A percentile compares a stretch with the other conserved stretches of the same genome.
These are phyloP conservation scores for Backusella psychrophila DNA, from an alignment of 192 early-diverging fungal genomes.

Conservation along the genomic window DNA sequence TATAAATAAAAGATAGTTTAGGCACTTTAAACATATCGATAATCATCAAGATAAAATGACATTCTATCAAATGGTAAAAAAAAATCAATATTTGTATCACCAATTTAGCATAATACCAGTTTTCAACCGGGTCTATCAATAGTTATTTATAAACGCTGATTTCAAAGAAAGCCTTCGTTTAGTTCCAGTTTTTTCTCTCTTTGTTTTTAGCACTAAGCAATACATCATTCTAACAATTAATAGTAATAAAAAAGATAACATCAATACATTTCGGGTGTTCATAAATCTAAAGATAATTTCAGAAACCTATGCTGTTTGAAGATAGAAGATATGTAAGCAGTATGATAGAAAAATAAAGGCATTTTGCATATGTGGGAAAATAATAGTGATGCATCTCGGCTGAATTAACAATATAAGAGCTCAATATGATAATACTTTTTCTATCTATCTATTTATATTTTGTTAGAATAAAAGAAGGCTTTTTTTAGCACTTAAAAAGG, in stretches of 20 bases:
- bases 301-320: not conserved
- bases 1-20: not conserved
- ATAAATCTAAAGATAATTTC: not conserved
- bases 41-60: not conserved
- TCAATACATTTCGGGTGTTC: not conserved
- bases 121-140: not conserved
- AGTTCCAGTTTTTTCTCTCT: not conserved
- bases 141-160: not conserved
- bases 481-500: not conserved
- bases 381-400: not conserved
- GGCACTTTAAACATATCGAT: not conserved
- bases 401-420: not conserved
- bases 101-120: not conserved
- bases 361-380: not conserved
- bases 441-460: not conserved
- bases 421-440: not conserved
- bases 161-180: not conserved
- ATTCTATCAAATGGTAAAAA: constrained; percentile 2
- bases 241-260: not conserved
- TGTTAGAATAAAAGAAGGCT: not conserved
- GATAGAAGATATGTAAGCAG: not conserved
- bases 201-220: not conserved
- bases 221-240: not conserved
- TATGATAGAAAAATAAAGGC: not conserved
- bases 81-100: not conserved